A percentile compares a stretch with the other conserved stretches of the same genome.
These are phyloP conservation scores for Globisporangium canariense DNA, from an alignment of 352 stramenopile genomes.

Conservation along the genomic window DNA sequence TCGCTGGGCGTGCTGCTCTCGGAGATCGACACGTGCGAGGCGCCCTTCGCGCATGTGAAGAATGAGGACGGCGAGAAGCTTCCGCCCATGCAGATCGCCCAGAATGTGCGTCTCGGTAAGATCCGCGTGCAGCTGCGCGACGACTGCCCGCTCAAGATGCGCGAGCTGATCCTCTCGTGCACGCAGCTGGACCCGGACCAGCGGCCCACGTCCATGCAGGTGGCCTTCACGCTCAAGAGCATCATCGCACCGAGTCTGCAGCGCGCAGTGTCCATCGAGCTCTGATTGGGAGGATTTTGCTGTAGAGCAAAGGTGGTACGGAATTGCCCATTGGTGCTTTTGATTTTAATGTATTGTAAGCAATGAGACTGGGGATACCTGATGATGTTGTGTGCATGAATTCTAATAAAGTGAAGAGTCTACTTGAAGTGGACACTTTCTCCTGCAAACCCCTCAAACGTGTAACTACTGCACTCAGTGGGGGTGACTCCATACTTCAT, in stretches of 20 bases:
- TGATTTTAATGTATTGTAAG: no score
- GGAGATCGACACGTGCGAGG: slow-evolving; percentile 69
- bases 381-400: no score
- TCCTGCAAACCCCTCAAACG: no score
- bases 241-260: slow-evolving; percentile 57
- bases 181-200: slow-evolving; percentile 62
- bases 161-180: slow-evolving; percentile 49
- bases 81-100: slow-evolving; percentile 68
- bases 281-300: background rate
- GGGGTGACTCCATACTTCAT: no score
- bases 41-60: slow-evolving; percentile 52
- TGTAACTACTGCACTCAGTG: no score
- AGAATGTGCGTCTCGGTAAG: slow-evolving; percentile 54
- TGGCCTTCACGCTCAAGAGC: slow-evolving; percentile 70
- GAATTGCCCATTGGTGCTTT: no score
- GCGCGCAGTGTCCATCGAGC: slow-evolving; percentile 16
- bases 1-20: slow-evolving; percentile 82
- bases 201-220: slow-evolving; percentile 65
- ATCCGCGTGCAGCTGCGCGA: slow-evolving; percentile 46
- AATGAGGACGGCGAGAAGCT: slow-evolving; percentile 45
- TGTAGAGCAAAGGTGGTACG: no score
- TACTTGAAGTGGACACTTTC: no score
- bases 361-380: no score
- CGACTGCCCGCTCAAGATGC: slow-evolving; percentile 56
- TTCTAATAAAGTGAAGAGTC: no score